Evolutionary conservation across 208 protist genomes (phyloP).

Genomic region (Crithidia mellificae): DNA sequence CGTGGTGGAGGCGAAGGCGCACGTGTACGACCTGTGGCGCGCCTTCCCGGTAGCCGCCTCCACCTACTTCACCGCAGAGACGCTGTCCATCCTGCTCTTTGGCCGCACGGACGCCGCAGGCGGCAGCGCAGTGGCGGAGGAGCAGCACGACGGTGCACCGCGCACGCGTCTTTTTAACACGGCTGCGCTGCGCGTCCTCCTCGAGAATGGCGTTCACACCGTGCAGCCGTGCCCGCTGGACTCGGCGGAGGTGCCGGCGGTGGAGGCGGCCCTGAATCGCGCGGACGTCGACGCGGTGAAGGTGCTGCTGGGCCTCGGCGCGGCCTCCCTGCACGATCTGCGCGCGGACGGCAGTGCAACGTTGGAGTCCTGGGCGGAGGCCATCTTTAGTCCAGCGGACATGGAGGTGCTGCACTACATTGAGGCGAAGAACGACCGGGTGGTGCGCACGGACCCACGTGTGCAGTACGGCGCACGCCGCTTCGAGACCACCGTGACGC

Average conservation of each 20-base stretch:
- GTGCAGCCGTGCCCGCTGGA: conserved; percentile 58
- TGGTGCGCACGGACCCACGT: conserved; percentile 40
- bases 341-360: conserved; percentile 44
- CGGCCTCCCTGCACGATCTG: conserved; percentile 48
- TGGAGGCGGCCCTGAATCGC: conserved; percentile 60
- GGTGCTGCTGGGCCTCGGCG: conserved; percentile 58
- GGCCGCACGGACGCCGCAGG: neutral
- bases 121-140: neutral
- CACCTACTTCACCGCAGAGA: conserved; percentile 65
- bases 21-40: conserved; percentile 49
- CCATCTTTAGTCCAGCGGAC: conserved; percentile 40
- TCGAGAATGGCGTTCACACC: conserved; percentile 48
- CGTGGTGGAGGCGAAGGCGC: conserved; percentile 43
- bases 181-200: conserved; percentile 40
- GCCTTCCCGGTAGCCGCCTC: conserved; percentile 48
- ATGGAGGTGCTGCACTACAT: conserved; percentile 34
- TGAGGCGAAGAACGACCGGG: conserved; percentile 33
- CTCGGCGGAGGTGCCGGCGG: conserved; percentile 41
- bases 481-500: conserved; percentile 16
- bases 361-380: conserved; percentile 40
- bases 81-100: conserved; percentile 63
- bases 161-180: conserved; percentile 19
- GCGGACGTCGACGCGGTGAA: conserved; percentile 40
- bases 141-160: no score
- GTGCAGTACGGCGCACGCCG: conserved; percentile 55